Conservation (phyloP, 2,329 filamentous ascomycete genomes). For the Colletotrichum siamense region DNA sequence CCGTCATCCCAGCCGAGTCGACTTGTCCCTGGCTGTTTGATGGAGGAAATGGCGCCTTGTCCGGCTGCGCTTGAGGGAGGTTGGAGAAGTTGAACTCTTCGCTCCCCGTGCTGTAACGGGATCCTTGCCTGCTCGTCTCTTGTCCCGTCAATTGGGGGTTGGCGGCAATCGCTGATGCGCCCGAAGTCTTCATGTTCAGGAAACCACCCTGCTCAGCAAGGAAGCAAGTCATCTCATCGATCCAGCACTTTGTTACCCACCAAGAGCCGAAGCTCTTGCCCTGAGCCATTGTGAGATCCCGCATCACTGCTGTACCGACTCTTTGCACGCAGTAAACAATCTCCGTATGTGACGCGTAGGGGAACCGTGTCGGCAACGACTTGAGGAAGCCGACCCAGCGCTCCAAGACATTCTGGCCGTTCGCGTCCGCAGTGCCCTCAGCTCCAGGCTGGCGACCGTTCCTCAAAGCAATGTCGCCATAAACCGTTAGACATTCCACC, state of each 20-base stretch:
- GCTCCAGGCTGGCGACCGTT: conserved; percentile 48
- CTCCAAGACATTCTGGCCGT: conserved; percentile 73
- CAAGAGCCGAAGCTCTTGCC: conserved; percentile 86
- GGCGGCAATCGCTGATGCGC: conserved; percentile 30
- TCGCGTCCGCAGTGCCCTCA: conserved; percentile 41
- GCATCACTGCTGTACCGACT: conserved; percentile 77
- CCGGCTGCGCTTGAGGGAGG: conserved; percentile 53
- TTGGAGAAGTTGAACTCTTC: conserved; percentile 52
- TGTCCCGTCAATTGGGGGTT: conserved; percentile 41
- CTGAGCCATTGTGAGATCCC: conserved; percentile 80
- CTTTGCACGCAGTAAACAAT: conserved; percentile 80
- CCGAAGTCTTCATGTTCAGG: conserved; percentile 63
- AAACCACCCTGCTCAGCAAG: conserved; percentile 91
- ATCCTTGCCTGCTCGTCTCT: conserved; percentile 38
- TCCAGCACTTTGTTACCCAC: conserved; percentile 96
- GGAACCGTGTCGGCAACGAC: conserved; percentile 73
- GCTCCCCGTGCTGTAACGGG: conserved; percentile 50
- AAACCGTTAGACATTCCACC: conserved; percentile 64
- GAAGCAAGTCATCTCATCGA: conserved; percentile 94
- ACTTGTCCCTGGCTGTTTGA: conserved; percentile 49
- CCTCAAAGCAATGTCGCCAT: conserved; percentile 60
- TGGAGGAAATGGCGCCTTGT: conserved; percentile 56
- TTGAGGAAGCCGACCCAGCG: conserved; percentile 78
- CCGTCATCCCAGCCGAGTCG: conserved; percentile 46
- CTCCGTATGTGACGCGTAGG: conserved; percentile 73